Base-by-base conservation (phyloP, 345 rosid genomes). In the Citrus inodora region DNA sequence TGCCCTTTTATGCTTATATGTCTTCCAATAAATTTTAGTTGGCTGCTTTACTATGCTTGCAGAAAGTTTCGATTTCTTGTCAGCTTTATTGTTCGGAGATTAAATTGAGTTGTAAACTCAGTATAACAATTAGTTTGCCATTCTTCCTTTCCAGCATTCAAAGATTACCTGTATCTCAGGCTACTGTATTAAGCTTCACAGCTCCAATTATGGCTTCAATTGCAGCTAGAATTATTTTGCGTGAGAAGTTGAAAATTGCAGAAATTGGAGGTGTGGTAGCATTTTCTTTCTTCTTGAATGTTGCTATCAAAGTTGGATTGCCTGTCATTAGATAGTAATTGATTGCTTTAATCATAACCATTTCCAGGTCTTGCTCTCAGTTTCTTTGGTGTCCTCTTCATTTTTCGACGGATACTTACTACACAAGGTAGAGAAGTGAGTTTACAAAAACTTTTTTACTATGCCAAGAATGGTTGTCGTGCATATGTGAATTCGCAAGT, bases 371-470 rank as follows among this genome's bases (percentile, higher is more conserved):
- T 95, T 86, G 95, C 93, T 79, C 93, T 95, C 89, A 93, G 97
- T 80, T 92, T 90, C 87, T 89, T 90, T 70, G 98, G 98, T 7
- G 84, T 93, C 76, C 92, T 95, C 80, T 91, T 92, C 84, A 90
- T 90, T 83, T 95, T 86, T 65, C 93, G 86, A 79, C 94, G 84
- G 81, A 85, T 85, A 72, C 88, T 93, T 81, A 82, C 86, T 69
- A 86, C 91, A 79, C 94, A 93, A 95, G 98, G 98, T 95, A 95
- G 86, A 90, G 92, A 91, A 87, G 92, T 92, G 95, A 93, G 97
- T 91, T 91, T 76, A 80, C 87, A 80, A 75, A 87, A 80, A 85
- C 89, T 87, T 80, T 72, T 83, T 42, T 74, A 67, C 42, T 40
- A 48, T 80, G 75, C 76, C 62, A 32, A 67, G 66, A 74, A 69